Percentiles rank a stretch among this genome's conserved stretches.
phyloP scores from a whole-genome alignment of 169 alveolate genomes.

The Sarcocystis neurona region DNA sequence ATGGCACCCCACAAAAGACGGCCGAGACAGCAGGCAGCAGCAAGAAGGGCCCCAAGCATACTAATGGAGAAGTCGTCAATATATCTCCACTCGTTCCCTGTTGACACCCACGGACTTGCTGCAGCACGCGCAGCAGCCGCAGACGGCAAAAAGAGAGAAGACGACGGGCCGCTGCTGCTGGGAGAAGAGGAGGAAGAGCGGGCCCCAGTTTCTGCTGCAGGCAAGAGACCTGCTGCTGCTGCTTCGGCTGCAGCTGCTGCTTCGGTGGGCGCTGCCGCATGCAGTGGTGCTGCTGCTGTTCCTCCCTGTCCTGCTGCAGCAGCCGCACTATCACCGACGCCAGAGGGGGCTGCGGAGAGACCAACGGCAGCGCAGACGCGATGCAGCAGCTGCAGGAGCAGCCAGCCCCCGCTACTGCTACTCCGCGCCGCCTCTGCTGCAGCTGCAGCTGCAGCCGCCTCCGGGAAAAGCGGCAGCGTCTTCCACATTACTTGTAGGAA shows the following conservation, averaged over 20 bases:
- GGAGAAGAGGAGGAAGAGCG: not conserved
- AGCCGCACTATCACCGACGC: not conserved
- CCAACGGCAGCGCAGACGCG: too few relatives aligned
- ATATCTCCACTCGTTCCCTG: constrained; percentile 35
- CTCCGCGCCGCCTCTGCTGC: not conserved
- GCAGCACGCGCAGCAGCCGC: not conserved
- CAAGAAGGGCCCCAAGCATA: constrained; percentile 61
- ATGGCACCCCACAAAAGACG: constrained; percentile 62
- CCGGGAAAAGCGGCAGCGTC: constrained; percentile 42
- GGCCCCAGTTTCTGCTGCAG: not conserved
- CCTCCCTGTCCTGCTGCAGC: not conserved
- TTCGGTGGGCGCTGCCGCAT: too few relatives aligned
- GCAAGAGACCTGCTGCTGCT: not conserved
- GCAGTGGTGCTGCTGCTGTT: too few relatives aligned
- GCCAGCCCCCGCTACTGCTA: not conserved
- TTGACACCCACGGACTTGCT: not conserved
- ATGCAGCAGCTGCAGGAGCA: too few relatives aligned
- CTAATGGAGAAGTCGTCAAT: constrained; percentile 45
- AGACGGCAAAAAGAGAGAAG: too few relatives aligned
- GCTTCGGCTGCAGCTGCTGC: not conserved
- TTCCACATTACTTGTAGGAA: constrained; percentile 59
- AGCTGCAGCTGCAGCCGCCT: not conserved
- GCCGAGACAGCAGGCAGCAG: constrained; percentile 54
- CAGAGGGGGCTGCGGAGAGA: not conserved
- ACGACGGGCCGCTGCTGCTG: not conserved